phyloP scores from a whole-genome alignment of 495 filamentous ascomycete genomes.

The Parmelia sp. region DNA sequence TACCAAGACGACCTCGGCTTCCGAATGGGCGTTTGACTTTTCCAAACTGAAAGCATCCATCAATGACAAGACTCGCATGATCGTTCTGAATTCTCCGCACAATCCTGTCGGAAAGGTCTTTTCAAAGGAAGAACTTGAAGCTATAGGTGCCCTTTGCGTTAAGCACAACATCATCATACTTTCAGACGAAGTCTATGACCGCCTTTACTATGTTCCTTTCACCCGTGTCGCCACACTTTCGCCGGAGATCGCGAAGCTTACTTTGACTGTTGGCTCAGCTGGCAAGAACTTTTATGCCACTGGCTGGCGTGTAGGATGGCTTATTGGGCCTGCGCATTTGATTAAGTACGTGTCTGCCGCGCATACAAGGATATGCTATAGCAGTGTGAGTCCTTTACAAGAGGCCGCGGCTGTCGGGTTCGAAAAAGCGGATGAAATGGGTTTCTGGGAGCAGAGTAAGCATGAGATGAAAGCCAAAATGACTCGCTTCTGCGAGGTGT shows the following conservation, averaged over 20 bases:
- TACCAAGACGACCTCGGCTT: constrained; percentile 69
- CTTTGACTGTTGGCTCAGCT: constrained; percentile 87
- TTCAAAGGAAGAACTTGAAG: constrained; percentile 71
- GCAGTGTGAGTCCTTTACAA: constrained; percentile 84
- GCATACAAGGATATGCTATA: constrained; percentile 95
- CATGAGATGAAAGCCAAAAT: constrained; percentile 88
- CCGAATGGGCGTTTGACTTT: constrained; percentile 84
- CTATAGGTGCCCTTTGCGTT: constrained; percentile 83
- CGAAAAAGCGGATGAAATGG: constrained; percentile 73
- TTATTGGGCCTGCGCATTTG: constrained; percentile 81
- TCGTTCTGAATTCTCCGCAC: constrained; percentile 82
- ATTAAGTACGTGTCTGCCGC: constrained; percentile 90
- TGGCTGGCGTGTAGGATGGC: constrained; percentile 92
- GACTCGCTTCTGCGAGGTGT: constrained; percentile 75
- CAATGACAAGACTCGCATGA: constrained; percentile 84
- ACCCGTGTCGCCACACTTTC: constrained; percentile 85
- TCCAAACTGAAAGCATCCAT: constrained; percentile 77
- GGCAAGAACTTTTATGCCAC: constrained; percentile 98
- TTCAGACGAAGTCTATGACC: constrained; percentile 93
- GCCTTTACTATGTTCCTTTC: constrained; percentile 90
- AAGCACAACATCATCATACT: constrained; percentile 93
- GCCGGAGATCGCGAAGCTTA: constrained; percentile 76
- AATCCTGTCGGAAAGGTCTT: constrained; percentile 97
- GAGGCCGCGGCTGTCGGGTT: constrained; percentile 96
- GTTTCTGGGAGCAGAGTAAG: constrained; percentile 85